These are phyloP conservation scores for Penicillium cataractarum DNA, from an alignment of 495 filamentous ascomycete species.

Conservation along the genomic window DNA sequence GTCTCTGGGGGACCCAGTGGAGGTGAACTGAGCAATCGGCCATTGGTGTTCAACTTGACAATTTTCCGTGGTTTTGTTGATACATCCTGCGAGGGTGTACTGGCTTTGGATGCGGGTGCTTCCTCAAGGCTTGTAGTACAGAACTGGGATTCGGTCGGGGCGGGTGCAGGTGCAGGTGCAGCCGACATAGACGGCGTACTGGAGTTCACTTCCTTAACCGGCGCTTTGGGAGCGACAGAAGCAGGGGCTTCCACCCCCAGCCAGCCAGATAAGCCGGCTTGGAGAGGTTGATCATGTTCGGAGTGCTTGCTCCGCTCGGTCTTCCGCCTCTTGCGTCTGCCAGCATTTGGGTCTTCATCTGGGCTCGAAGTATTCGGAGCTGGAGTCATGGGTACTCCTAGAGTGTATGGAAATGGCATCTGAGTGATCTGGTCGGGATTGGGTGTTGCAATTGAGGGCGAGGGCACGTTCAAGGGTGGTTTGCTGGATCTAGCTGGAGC, in stretches of 20 bases:
- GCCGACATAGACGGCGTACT: background rate
- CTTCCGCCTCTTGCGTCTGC: conserved; percentile 55
- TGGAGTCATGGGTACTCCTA: background rate
- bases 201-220: background rate
- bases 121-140: background rate
- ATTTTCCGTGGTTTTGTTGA: conserved; percentile 42
- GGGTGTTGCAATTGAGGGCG: background rate
- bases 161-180: background rate
- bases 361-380: conserved; percentile 4
- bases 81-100: background rate
- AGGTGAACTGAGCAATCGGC: conserved; percentile 60
- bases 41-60: conserved; percentile 58
- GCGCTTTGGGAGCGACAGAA: background rate
- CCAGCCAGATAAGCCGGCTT: conserved; percentile 26
- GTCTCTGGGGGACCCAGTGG: conserved; percentile 29
- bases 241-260: conserved; percentile 15
- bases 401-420: background rate
- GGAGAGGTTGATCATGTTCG: conserved; percentile 9
- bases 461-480: background rate
- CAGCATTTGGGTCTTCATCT: conserved; percentile 48
- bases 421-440: background rate
- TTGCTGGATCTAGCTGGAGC: background rate
- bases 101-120: background rate
- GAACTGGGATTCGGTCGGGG: background rate
- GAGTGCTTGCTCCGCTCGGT: conserved; percentile 41